Evolutionary conservation across 225 moss, liverwort and hornwort species (phyloP).

Genomic region (Anthoceros angustus): DNA sequence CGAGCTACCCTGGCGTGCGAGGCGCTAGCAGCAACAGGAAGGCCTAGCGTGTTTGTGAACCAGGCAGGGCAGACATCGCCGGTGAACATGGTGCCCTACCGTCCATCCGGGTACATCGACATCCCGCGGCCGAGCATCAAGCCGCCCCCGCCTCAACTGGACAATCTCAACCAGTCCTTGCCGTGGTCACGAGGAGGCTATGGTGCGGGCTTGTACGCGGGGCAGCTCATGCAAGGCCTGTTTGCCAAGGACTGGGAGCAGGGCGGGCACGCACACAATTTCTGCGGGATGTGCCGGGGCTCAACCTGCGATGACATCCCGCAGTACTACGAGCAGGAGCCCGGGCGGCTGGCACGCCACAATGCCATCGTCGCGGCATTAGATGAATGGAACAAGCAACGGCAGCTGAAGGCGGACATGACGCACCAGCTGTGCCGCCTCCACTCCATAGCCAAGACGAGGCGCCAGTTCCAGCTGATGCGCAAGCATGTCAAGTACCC

Average conservation of each 20-base stretch:
- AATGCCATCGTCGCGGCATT: background rate
- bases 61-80: background rate
- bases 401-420: background rate
- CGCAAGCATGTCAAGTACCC: background rate
- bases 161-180: background rate
- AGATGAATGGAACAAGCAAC: background rate
- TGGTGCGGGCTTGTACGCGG: background rate
- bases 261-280: conserved; percentile 1
- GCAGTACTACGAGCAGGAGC: background rate
- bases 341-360: background rate
- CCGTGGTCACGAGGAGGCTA: background rate
- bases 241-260: background rate
- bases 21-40: too few species aligned
- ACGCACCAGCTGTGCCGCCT: background rate
- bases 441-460: background rate
- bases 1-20: too few species aligned
- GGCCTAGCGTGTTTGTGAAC: background rate
- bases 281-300: background rate
- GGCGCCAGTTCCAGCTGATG: background rate
- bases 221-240: background rate
- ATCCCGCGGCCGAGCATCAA: background rate
- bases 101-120: background rate
- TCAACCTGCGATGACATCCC: conserved; percentile 1
- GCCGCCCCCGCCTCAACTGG: background rate
- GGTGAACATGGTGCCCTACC: background rate